phyloP scores from a whole-genome alignment of 306 rosid species.

The Quercus glauca region DNA sequence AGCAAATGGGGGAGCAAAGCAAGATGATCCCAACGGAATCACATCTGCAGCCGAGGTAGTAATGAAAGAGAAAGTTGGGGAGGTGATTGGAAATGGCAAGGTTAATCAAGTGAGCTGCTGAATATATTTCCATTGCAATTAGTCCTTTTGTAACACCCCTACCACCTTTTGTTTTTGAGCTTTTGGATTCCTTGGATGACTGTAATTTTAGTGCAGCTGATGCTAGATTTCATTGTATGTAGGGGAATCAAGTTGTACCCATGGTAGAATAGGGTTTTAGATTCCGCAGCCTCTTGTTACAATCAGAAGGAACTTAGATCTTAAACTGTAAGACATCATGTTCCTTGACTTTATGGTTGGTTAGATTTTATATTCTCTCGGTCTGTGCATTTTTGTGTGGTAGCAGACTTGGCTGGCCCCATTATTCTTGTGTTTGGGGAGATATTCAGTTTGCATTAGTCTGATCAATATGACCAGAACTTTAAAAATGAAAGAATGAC shows the following conservation, averaged over 20 bases:
- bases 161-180: conserved; percentile 15
- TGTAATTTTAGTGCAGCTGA: conserved; percentile 26
- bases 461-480: not conserved
- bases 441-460: not conserved
- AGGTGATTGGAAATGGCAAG: conserved; percentile 46
- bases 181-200: conserved; percentile 36
- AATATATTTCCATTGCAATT: conserved; percentile 21
- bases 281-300: conserved; percentile 25
- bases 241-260: conserved; percentile 25
- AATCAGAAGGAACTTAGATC: conserved; percentile 22
- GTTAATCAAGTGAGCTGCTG: conserved; percentile 48
- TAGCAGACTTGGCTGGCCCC: not conserved
- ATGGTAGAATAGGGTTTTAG: conserved; percentile 48
- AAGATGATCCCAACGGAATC: conserved; percentile 22
- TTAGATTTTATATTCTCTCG: not conserved
- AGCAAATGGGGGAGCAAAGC: conserved; percentile 39
- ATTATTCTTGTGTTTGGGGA: not conserved
- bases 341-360: not conserved
- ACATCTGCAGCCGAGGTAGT: conserved; percentile 23
- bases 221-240: conserved; percentile 34
- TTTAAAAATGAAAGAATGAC: not conserved
- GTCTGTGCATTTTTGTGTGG: not conserved
- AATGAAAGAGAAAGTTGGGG: conserved; percentile 31
- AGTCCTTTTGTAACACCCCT: conserved; percentile 13
- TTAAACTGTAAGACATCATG: conserved; percentile 30